Percentiles rank a stretch among this genome's conserved stretches.
These are phyloP conservation scores for Syncephalastrum contaminatum DNA, from an alignment of 371 early-diverging fungal species.

Conservation along the genomic window DNA sequence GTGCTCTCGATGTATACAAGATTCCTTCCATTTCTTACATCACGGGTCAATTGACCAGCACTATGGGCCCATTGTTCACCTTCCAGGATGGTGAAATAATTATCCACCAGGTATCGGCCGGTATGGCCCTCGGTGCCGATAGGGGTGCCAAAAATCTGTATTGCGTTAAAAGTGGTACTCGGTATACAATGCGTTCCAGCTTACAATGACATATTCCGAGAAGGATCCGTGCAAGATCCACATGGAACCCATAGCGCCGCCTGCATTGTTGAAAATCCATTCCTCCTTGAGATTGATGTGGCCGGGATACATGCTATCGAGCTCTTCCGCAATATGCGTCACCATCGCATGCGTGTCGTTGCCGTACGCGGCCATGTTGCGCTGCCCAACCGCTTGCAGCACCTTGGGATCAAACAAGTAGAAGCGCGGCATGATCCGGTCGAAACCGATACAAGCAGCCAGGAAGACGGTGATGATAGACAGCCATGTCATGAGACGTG, in stretches of 20 bases:
- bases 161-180: too few species aligned
- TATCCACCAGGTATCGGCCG: constrained; percentile 51
- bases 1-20: too few species aligned
- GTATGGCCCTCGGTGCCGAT: constrained; percentile 59
- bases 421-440: constrained; percentile 35
- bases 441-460: constrained; percentile 37
- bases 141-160: constrained; percentile 44
- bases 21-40: constrained; percentile 15
- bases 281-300: constrained; percentile 45
- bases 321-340: constrained; percentile 31
- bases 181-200: too few species aligned
- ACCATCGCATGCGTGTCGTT: constrained; percentile 38
- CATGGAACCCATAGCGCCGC: constrained; percentile 62
- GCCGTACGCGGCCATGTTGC: constrained; percentile 37
- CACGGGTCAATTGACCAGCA: constrained; percentile 40
- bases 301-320: constrained; percentile 44
- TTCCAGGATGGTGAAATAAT: constrained; percentile 56
- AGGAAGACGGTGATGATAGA: constrained; percentile 22
- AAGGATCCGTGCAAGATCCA: constrained; percentile 53
- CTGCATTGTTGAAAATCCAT: constrained; percentile 58
- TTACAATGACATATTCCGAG: constrained; percentile 53
- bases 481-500: constrained; percentile 3
- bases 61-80: constrained; percentile 58
- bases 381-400: constrained; percentile 41
- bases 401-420: constrained; percentile 48